Evolutionary conservation across 306 rosid genomes (phyloP).

Genomic region (Gastrolobium bilobum): DNA sequence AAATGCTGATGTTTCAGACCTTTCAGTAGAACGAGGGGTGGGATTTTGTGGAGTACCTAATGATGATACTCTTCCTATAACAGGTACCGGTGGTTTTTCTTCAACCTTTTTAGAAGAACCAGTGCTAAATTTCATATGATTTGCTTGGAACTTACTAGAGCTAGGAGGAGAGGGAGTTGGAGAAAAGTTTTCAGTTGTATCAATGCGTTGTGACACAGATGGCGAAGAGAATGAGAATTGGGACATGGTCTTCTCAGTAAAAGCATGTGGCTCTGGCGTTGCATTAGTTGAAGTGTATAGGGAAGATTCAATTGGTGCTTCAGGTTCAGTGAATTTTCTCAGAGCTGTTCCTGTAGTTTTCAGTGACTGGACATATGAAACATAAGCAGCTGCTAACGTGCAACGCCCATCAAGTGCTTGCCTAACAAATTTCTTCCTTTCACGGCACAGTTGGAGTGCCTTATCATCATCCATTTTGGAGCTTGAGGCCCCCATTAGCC

Average conservation of each 20-base stretch:
- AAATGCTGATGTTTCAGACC: constrained; percentile 56
- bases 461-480: constrained; percentile 91
- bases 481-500: constrained; percentile 73
- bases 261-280: constrained; percentile 78
- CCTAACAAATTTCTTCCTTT: constrained; percentile 82
- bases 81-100: constrained; percentile 70
- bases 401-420: constrained; percentile 93
- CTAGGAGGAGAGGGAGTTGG: constrained; percentile 81
- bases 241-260: constrained; percentile 71
- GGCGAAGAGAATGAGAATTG: constrained; percentile 81
- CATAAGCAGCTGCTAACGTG: constrained; percentile 84
- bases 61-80: constrained; percentile 71
- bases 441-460: constrained; percentile 84
- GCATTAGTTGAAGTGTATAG: constrained; percentile 77
- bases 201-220: constrained; percentile 64
- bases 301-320: constrained; percentile 73
- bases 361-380: constrained; percentile 75
- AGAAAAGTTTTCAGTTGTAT: constrained; percentile 60
- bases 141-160: constrained; percentile 64
- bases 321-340: constrained; percentile 77
- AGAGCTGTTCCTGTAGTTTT: constrained; percentile 76
- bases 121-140: constrained; percentile 77
- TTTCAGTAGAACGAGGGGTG: constrained; percentile 57
- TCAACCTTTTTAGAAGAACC: constrained; percentile 64
- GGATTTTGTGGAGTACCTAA: constrained; percentile 59